Evolutionary conservation across 2,329 filamentous ascomycete genomes (phyloP).

Genomic region (Pestalotiopsis sp.): DNA sequence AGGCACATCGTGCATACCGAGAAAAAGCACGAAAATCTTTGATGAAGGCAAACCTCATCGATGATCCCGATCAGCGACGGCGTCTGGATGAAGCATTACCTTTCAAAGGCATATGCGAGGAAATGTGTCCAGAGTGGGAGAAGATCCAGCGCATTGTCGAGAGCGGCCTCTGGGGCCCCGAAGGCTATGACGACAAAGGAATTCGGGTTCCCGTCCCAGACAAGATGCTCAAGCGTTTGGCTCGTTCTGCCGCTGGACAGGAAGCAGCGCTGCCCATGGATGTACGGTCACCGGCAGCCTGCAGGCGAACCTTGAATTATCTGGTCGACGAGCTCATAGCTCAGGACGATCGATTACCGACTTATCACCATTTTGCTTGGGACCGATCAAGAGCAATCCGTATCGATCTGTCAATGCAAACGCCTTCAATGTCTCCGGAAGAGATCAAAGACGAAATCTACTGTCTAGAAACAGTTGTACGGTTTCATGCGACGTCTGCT

Average conservation of each 20-base stretch:
- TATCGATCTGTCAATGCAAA: constrained; percentile 68
- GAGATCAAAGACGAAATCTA: constrained; percentile 63
- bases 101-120: constrained; percentile 69
- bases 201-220: constrained; percentile 47
- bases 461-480: constrained; percentile 65
- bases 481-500: constrained; percentile 67
- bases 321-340: constrained; percentile 61
- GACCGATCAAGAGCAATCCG: constrained; percentile 69
- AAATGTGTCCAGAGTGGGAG: constrained; percentile 71
- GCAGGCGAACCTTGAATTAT: constrained; percentile 64
- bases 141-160: constrained; percentile 64
- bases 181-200: constrained; percentile 48
- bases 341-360: constrained; percentile 54
- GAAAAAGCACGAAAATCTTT: constrained; percentile 57
- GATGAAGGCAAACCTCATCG: constrained; percentile 61
- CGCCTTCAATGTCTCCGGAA: constrained; percentile 55
- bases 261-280: constrained; percentile 70
- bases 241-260: constrained; percentile 68
- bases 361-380: constrained; percentile 66
- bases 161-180: constrained; percentile 56
- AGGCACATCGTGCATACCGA: constrained; percentile 59
- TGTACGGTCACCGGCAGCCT: constrained; percentile 60
- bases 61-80: constrained; percentile 65
- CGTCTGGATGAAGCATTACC: constrained; percentile 64
- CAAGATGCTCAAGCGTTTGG: constrained; percentile 68